Evolutionary conservation across 106 monocot species (phyloP).

Genomic region (Platanthera zijinensis): DNA sequence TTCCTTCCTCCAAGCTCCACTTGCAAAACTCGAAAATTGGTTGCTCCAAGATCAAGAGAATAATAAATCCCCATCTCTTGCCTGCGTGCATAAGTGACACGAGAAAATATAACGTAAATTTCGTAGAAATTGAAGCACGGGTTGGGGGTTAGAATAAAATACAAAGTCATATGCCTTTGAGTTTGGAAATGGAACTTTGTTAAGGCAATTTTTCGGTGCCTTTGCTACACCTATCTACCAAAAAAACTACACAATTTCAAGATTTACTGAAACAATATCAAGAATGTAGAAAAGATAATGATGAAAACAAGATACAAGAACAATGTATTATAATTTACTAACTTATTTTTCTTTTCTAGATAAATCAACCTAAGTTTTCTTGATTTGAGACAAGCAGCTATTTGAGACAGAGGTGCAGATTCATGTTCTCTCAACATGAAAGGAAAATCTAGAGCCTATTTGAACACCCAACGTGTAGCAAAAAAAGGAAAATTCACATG

Average conservation of each 20-base stretch:
- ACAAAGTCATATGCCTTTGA: background rate
- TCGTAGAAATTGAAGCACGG: background rate
- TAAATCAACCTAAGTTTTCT: background rate
- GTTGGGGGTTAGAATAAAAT: background rate
- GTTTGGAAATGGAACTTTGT: too few species aligned
- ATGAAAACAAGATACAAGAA: background rate
- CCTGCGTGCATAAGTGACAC: constrained; percentile 26
- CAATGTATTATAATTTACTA: background rate
- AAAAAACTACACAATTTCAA: background rate
- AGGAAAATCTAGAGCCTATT: background rate
- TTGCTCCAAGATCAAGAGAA: constrained; percentile 77
- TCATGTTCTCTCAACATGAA: background rate
- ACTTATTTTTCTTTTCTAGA: background rate
- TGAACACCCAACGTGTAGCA: background rate
- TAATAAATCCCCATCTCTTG: constrained; percentile 68
- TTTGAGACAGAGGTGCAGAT: background rate
- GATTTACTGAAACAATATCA: background rate
- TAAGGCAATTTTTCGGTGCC: background rate
- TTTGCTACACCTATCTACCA: background rate
- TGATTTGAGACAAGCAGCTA: background rate
- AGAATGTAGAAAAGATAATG: background rate
- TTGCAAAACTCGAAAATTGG: constrained; percentile 61
- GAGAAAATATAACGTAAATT: background rate
- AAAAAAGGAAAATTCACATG: background rate
- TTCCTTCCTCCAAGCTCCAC: constrained; percentile 51